Evolutionary conservation across 1,284 basidiomycete species (phyloP).

Genomic region (Puccinia novopanici): DNA sequence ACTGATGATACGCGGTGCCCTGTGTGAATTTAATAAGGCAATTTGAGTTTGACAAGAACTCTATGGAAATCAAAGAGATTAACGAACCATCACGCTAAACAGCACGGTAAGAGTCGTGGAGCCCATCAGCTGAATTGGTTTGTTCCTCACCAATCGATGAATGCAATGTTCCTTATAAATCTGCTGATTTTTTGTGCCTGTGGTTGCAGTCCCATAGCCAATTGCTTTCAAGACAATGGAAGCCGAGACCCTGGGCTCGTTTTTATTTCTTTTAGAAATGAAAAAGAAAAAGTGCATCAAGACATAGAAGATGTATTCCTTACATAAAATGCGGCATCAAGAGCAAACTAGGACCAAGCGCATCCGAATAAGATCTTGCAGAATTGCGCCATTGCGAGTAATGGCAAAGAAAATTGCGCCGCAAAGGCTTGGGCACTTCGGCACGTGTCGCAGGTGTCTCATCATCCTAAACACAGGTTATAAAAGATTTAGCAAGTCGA

Average conservation of each 20-base stretch:
- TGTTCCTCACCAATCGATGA: slow-evolving; percentile 73
- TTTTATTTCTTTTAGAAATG: no score
- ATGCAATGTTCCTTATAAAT: slow-evolving; percentile 63
- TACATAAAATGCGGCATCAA: slow-evolving; percentile 73
- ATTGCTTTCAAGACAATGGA: slow-evolving; percentile 66
- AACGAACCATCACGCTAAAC: slow-evolving; percentile 70
- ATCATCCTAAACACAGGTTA: slow-evolving; percentile 51
- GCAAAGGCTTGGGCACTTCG: slow-evolving; percentile 51
- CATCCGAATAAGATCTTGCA: slow-evolving; percentile 52
- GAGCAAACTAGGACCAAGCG: slow-evolving; percentile 58
- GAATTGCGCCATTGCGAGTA: slow-evolving; percentile 57
- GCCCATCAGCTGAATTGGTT: slow-evolving; percentile 77
- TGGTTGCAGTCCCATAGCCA: slow-evolving; percentile 62
- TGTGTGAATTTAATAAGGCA: background rate
- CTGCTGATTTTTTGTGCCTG: slow-evolving; percentile 58
- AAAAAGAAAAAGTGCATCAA: background rate
- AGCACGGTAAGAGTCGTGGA: slow-evolving; percentile 71
- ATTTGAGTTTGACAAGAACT: slow-evolving; percentile 50
- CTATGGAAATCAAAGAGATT: slow-evolving; percentile 65
- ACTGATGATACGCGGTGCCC: slow-evolving; percentile 57
- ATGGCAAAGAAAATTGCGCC: slow-evolving; percentile 55
- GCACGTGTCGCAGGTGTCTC: slow-evolving; percentile 63
- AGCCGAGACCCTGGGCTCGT: slow-evolving; percentile 66
- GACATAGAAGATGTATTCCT: background rate
- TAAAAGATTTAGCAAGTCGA: slow-evolving; percentile 63